Evolutionary conservation across 495 filamentous ascomycete species (phyloP).

Genomic region (Penicillium diatomitis): DNA sequence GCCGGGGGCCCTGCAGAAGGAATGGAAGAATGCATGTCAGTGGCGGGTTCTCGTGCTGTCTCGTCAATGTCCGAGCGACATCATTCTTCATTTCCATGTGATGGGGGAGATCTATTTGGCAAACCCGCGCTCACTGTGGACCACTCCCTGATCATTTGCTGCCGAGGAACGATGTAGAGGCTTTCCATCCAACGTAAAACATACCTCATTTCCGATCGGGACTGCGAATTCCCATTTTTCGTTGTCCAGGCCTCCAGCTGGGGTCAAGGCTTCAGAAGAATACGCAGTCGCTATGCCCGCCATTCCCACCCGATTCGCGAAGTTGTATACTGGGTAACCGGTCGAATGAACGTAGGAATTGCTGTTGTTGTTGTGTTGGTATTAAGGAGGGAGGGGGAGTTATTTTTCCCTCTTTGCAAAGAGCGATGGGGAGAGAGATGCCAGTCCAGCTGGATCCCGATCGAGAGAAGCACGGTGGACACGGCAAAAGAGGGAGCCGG

Average conservation of each 20-base stretch:
- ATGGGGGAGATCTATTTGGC: no score
- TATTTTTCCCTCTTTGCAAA: no score
- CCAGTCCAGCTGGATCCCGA: constrained; percentile 37
- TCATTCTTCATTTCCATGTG: no score
- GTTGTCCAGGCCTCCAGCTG: constrained; percentile 26
- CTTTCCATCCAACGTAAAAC: constrained; percentile 1
- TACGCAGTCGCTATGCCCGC: constrained; percentile 36
- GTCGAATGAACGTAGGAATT: no score
- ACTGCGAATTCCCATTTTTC: constrained; percentile 40
- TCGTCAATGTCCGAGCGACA: no score
- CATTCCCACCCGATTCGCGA: constrained; percentile 27
- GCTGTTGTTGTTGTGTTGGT: no score
- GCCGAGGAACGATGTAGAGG: no score
- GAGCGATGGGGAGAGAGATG: constrained; percentile 12
- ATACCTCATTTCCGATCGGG: constrained; percentile 34
- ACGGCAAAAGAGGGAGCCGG: constrained; percentile 4
- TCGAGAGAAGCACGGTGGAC: constrained; percentile 7
- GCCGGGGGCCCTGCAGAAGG: constrained; percentile 14
- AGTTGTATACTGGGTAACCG: background rate
- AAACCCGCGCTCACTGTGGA: no score
- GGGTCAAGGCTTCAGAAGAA: constrained; percentile 32
- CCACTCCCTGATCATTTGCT: no score
- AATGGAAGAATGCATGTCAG: constrained; percentile 6
- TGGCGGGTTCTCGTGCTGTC: background rate
- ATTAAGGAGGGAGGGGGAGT: no score